Conservation (phyloP, 164 flowering plant genomes). For the Sedum album region DNA sequence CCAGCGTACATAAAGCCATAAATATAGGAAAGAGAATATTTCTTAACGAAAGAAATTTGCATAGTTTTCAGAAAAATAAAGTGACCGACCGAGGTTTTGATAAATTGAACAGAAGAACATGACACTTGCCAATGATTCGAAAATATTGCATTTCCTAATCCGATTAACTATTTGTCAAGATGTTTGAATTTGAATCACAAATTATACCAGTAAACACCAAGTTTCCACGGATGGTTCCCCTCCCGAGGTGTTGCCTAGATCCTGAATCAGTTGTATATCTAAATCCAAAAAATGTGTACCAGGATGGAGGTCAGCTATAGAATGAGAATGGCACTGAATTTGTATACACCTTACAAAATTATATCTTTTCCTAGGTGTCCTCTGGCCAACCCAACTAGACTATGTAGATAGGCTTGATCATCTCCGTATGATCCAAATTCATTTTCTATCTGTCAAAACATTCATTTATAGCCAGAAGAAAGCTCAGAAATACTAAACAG, state of each 20-base stretch:
- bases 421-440: slow-evolving; percentile 93
- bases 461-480: background rate
- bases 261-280: slow-evolving; percentile 99
- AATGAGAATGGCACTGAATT: background rate
- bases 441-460: slow-evolving; percentile 74
- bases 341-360: slow-evolving; percentile 46
- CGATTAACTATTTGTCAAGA: background rate
- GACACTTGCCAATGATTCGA: background rate
- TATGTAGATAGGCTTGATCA: slow-evolving; percentile 75
- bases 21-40: background rate
- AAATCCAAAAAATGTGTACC: slow-evolving; percentile 9
- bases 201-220: slow-evolving; percentile 69
- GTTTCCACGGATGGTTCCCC: slow-evolving; percentile 75
- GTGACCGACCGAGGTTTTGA: background rate
- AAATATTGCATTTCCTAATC: too few species aligned
- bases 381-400: slow-evolving; percentile 60
- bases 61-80: background rate
- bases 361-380: slow-evolving; percentile 55
- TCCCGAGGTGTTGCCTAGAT: slow-evolving; percentile 56
- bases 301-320: background rate
- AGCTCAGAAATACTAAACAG: background rate
- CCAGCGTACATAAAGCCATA: background rate
- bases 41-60: background rate
- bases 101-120: background rate
- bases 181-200: background rate